phyloP scores from a whole-genome alignment of 305 asterid species.

The Petunia hybrid region DNA sequence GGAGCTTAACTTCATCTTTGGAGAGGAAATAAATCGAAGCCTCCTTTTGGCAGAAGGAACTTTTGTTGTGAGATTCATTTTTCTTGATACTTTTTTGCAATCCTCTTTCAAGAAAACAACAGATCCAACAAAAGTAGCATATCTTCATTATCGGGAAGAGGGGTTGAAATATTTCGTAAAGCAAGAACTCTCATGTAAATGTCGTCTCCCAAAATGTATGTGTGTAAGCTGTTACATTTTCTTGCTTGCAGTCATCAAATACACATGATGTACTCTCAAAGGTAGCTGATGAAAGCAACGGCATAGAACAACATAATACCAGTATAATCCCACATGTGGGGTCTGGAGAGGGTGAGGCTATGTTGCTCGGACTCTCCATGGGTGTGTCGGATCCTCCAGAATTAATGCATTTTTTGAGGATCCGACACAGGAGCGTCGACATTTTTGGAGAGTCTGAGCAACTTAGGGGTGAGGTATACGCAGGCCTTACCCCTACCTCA shows the following conservation, averaged over 20 bases:
- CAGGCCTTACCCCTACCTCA: too few species aligned
- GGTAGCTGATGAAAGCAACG: neutral
- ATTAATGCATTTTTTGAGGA: too few species aligned
- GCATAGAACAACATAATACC: neutral
- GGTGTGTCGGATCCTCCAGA: too few species aligned
- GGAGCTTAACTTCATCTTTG: neutral
- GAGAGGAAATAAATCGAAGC: neutral
- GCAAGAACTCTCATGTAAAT: neutral
- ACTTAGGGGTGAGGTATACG: too few species aligned
- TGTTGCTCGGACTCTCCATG: too few species aligned
- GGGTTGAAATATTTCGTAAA: neutral
- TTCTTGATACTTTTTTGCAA: neutral
- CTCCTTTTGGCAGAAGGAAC: neutral
- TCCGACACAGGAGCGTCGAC: too few species aligned
- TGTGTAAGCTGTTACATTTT: neutral
- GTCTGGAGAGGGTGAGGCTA: too few species aligned
- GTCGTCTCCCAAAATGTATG: constrained; percentile 18
- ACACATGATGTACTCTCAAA: neutral
- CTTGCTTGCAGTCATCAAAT: neutral
- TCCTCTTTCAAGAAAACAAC: neutral
- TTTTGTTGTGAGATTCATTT: neutral
- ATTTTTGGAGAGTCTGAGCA: too few species aligned
- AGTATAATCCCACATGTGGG: too few species aligned
- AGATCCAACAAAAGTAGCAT: neutral
- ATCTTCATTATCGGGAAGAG: neutral